Conservation (phyloP, 441 rosid genomes). For the Theobroma grandiflorum region DNA sequence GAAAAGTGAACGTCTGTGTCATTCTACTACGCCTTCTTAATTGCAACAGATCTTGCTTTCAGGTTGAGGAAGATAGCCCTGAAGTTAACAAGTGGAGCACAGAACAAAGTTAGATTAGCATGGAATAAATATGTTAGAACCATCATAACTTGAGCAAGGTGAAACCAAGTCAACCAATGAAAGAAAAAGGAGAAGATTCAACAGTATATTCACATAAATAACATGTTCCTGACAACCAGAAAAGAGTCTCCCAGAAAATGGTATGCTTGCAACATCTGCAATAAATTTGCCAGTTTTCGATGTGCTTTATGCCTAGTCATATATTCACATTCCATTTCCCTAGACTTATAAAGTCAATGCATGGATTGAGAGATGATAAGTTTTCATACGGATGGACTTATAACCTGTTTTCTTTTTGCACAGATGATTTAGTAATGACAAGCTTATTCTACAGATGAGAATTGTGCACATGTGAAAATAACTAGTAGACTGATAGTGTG, state of each 20-base stretch:
- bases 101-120: not conserved
- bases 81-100: slow-evolving; percentile 22
- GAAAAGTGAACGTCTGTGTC: not conserved
- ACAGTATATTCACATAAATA: no score
- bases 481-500: not conserved
- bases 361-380: not conserved
- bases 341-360: not conserved
- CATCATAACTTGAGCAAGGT: not conserved
- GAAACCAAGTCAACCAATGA: not conserved
- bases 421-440: not conserved
- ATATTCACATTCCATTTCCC: not conserved
- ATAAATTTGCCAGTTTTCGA: not conserved
- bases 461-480: not conserved
- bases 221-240: not conserved
- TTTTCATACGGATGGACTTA: not conserved
- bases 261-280: not conserved
- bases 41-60: slow-evolving; percentile 65
- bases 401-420: not conserved
- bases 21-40: slow-evolving; percentile 50
- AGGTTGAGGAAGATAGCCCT: slow-evolving; percentile 76
- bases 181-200: no score
- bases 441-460: not conserved
- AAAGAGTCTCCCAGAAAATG: not conserved
- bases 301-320: not conserved
- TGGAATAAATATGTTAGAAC: not conserved